phyloP scores from a whole-genome alignment of 2,329 filamentous ascomycete genomes.

The Waltergamsia citrina region DNA sequence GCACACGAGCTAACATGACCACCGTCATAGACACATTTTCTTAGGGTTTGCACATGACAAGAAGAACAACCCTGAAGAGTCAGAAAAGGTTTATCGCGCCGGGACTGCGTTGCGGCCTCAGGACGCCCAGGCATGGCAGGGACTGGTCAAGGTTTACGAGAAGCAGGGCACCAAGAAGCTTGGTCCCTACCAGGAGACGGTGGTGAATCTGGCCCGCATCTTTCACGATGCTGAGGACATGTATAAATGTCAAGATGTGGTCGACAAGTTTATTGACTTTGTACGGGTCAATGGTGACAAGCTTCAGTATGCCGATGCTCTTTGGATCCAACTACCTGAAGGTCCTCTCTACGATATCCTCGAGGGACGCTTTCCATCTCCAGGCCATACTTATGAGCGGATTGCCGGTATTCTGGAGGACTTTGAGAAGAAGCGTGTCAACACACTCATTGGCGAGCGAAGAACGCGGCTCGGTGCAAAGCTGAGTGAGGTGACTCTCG shows the following conservation, averaged over 20 bases:
- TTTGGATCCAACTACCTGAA: conserved; percentile 68
- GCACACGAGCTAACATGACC: background rate
- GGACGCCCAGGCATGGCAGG: conserved; percentile 85
- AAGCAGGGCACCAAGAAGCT: conserved; percentile 62
- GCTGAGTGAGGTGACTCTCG: conserved; percentile 70
- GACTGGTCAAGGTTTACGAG: conserved; percentile 78
- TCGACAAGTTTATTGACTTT: conserved; percentile 73
- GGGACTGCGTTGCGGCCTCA: conserved; percentile 63
- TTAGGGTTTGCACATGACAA: conserved; percentile 79
- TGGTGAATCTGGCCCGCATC: conserved; percentile 64
- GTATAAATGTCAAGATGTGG: conserved; percentile 53
- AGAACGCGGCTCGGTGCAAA: conserved; percentile 79
- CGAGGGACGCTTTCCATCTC: conserved; percentile 74
- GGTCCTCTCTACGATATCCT: conserved; percentile 74
- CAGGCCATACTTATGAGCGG: conserved; percentile 69
- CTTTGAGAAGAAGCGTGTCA: conserved; percentile 83
- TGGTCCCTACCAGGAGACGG: conserved; percentile 64
- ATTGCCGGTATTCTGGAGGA: conserved; percentile 77
- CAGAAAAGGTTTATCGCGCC: conserved; percentile 65
- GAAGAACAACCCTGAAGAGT: conserved; percentile 57
- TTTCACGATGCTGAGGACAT: conserved; percentile 58
- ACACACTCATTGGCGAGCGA: conserved; percentile 80
- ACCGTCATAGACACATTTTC: conserved; percentile 59
- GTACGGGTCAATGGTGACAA: conserved; percentile 64
- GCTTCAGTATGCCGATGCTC: conserved; percentile 64